Percentiles rank a stretch among this genome's conserved stretches.
These are phyloP conservation scores for Glebionis coronaria DNA, from an alignment of 129 eudicot genomes.

Conservation along the genomic window DNA sequence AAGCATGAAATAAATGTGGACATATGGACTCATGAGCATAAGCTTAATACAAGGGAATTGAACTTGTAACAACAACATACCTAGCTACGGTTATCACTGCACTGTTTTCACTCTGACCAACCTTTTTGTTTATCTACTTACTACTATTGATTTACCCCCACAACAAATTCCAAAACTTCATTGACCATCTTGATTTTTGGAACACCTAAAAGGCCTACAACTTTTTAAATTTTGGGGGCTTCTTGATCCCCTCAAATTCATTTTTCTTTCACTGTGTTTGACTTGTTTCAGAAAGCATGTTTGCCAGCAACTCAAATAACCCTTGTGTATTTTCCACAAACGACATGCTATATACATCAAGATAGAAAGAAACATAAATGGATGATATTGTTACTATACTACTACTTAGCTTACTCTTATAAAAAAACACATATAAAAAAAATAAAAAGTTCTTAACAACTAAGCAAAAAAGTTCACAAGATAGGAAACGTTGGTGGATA, in stretches of 20 bases:
- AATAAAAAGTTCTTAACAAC: too few species aligned
- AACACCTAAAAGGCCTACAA: constrained; percentile 37
- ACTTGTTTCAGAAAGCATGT: constrained; percentile 22
- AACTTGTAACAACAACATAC: constrained; percentile 37
- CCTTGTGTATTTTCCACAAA: background rate
- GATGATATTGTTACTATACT: too few species aligned
- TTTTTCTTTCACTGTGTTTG: constrained; percentile 30
- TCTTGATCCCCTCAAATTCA: constrained; percentile 26
- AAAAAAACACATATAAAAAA: too few species aligned
- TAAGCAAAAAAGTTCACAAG: too few species aligned
- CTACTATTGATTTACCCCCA: constrained; percentile 31
- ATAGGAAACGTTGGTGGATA: too few species aligned
- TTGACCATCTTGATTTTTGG: constrained; percentile 40
- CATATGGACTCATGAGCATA: background rate
- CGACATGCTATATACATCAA: background rate
- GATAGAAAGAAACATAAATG: too few species aligned
- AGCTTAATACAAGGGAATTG: background rate
- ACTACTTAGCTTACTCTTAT: too few species aligned
- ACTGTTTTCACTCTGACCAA: constrained; percentile 30
- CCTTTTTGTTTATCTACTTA: constrained; percentile 33
- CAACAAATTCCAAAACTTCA: constrained; percentile 34
- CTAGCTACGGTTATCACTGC: constrained; percentile 33
- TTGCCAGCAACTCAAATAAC: constrained; percentile 6
- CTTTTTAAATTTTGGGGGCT: constrained; percentile 17
- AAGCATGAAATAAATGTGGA: background rate